phyloP scores from a whole-genome alignment of 306 rosid genomes.

The Cucurbita argyrosperma region DNA sequence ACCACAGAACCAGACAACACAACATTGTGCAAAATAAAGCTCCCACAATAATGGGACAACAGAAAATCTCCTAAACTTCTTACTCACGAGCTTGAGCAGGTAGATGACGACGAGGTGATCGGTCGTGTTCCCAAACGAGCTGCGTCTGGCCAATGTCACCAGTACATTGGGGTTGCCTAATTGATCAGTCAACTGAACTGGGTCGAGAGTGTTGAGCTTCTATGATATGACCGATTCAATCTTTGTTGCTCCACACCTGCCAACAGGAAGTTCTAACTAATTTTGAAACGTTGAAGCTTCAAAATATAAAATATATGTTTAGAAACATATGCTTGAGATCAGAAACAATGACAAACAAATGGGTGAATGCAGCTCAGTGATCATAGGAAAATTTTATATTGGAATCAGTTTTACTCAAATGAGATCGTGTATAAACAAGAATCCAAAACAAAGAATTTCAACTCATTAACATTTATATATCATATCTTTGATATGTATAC shows the following conservation, averaged over 20 bases:
- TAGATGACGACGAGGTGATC: not conserved
- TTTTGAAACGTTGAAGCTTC: not conserved
- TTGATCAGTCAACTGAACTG: conserved; percentile 15
- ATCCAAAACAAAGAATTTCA: not conserved
- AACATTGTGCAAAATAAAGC: not conserved
- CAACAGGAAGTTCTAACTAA: too few species aligned
- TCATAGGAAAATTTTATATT: not conserved
- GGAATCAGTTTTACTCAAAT: conserved; percentile 2
- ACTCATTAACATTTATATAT: conserved; percentile 7
- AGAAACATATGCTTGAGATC: not conserved
- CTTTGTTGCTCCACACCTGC: too few species aligned
- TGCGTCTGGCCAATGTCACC: not conserved
- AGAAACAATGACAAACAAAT: not conserved
- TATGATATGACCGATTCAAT: too few species aligned
- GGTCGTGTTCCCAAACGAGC: not conserved
- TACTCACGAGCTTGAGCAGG: conserved; percentile 39
- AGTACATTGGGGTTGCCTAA: not conserved
- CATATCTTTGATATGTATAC: conserved; percentile 11
- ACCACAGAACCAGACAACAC: not conserved
- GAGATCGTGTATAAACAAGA: not conserved
- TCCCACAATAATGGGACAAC: not conserved
- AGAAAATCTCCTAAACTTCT: not conserved
- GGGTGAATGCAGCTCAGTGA: not conserved
- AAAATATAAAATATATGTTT: not conserved
- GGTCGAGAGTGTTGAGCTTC: conserved; percentile 10